Conservation (phyloP, 1,284 basidiomycete species). For the Pseudozyma sp. region DNA sequence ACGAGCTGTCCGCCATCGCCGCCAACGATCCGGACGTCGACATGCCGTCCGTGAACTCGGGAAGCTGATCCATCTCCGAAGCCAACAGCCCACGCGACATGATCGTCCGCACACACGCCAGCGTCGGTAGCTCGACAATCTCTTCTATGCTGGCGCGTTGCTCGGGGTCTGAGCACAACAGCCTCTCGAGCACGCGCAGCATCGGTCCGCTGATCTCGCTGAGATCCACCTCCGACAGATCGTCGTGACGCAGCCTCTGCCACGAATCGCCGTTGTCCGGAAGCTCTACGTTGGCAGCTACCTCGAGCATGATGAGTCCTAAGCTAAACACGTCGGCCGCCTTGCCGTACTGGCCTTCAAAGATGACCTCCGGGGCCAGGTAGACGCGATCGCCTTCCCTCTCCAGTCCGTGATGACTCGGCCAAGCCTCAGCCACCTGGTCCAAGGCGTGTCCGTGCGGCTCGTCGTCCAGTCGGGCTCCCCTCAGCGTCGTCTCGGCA, state of each 20-base stretch:
- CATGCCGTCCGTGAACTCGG: conserved; percentile 47
- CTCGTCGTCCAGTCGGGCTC: conserved; percentile 53
- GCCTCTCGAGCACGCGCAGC: conserved; percentile 54
- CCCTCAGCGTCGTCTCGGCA: conserved; percentile 56
- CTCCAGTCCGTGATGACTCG: conserved; percentile 68
- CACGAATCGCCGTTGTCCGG: conserved; percentile 96
- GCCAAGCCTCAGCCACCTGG: conserved; percentile 27
- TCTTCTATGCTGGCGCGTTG: conserved; percentile 57
- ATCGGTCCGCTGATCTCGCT: conserved; percentile 72
- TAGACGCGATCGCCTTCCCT: conserved; percentile 98
- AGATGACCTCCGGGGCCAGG: conserved; percentile 94
- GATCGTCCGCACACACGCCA: conserved; percentile 50
- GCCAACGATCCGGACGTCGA: conserved; percentile 33
- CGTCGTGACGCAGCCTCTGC: conserved; percentile 91
- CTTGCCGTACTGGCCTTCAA: conserved; percentile 86
- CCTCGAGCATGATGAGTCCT: conserved; percentile 94
- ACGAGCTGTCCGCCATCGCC: conserved; percentile 25
- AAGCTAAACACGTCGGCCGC: conserved; percentile 97
- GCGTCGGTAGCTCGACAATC: conserved; percentile 47
- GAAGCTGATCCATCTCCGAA: conserved; percentile 65
- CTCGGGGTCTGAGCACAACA: conserved; percentile 54
- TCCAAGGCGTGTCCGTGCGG: conserved; percentile 10
- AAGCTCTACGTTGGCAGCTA: conserved; percentile 92
- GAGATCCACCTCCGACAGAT: conserved; percentile 88
- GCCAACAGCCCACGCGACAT: conserved; percentile 58